phyloP scores from a whole-genome alignment of 2,329 filamentous ascomycete genomes.

The Xylariaceae sp. region DNA sequence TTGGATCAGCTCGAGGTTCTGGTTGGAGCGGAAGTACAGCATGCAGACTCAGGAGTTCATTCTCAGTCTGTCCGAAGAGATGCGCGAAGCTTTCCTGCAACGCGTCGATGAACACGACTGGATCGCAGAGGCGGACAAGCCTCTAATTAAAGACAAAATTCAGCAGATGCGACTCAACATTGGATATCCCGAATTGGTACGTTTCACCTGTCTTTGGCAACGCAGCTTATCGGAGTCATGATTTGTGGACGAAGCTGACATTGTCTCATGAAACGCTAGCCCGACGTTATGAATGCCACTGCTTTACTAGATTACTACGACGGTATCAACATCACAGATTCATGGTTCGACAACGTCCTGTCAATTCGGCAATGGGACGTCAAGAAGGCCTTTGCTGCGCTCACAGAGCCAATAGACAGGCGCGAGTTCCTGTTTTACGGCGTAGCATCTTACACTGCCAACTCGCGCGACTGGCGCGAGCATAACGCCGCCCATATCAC shows the following conservation, averaged over 20 bases:
- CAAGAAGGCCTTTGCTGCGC: constrained; percentile 24
- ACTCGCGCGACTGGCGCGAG: constrained; percentile 62
- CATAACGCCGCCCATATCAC: constrained; percentile 68
- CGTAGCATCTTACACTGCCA: constrained; percentile 47
- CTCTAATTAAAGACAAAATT: constrained; percentile 60
- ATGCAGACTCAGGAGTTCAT: constrained; percentile 1
- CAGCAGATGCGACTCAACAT: constrained; percentile 66
- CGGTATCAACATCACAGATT: constrained; percentile 45
- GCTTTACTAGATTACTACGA: constrained; percentile 47
- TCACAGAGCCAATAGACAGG: constrained; percentile 58
- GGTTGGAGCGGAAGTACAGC: constrained; percentile 1
- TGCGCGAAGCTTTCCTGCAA: constrained; percentile 20
- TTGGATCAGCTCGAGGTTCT: constrained; percentile 7
- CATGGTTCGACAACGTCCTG: constrained; percentile 57
- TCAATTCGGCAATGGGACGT: constrained; percentile 46
- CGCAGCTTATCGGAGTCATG: not conserved
- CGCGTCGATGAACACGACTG: constrained; percentile 57
- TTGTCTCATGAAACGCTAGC: constrained; percentile 34
- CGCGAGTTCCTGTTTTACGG: constrained; percentile 57
- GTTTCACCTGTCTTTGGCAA: not conserved
- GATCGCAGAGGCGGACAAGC: constrained; percentile 60
- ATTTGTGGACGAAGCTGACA: not conserved
- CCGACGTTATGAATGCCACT: constrained; percentile 43
- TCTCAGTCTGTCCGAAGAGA: not conserved
- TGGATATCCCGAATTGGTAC: constrained; percentile 48